phyloP scores from a whole-genome alignment of 2,329 filamentous ascomycete genomes.

The Aspergillus sp. region DNA sequence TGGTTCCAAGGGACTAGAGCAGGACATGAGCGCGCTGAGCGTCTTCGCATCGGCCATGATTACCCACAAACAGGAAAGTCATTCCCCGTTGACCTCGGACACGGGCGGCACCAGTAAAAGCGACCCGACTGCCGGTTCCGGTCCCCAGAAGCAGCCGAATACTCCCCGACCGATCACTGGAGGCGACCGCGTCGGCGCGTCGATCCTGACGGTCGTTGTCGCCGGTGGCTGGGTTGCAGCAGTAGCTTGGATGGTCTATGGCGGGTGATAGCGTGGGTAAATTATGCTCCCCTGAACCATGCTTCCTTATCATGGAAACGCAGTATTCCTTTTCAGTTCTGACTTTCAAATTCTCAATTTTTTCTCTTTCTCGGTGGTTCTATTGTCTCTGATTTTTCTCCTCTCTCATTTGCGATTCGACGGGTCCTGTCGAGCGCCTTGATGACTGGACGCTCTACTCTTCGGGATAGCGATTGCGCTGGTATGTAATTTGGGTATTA shows the following conservation, averaged over 20 bases:
- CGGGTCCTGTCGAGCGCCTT: not conserved
- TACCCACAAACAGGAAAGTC: slow-evolving; percentile 21
- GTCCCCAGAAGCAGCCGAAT: slow-evolving; percentile 9
- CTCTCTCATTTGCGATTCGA: not conserved
- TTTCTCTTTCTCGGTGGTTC: not conserved
- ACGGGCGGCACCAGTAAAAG: slow-evolving; percentile 61
- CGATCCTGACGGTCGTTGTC: slow-evolving; percentile 34
- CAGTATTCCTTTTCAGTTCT: no score
- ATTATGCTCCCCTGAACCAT: no score
- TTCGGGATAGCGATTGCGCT: not conserved
- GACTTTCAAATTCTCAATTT: not conserved
- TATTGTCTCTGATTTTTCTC: not conserved
- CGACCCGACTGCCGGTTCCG: slow-evolving; percentile 43
- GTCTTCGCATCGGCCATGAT: slow-evolving; percentile 34
- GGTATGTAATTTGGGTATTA: not conserved
- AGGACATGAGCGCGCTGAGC: slow-evolving; percentile 43
- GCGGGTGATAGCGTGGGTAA: slow-evolving; percentile 8
- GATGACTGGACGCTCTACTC: not conserved
- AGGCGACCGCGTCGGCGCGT: slow-evolving; percentile 39
- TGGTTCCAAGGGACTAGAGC: slow-evolving; percentile 37
- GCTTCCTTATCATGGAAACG: no score
- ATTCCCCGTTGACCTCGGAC: slow-evolving; percentile 44
- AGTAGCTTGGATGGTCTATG: slow-evolving; percentile 32
- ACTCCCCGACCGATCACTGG: slow-evolving; percentile 27
- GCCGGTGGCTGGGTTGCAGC: slow-evolving; percentile 26